Base-by-base conservation (phyloP, 2,329 filamentous ascomycete species). In the Aspergillus pseudonomiae region DNA sequence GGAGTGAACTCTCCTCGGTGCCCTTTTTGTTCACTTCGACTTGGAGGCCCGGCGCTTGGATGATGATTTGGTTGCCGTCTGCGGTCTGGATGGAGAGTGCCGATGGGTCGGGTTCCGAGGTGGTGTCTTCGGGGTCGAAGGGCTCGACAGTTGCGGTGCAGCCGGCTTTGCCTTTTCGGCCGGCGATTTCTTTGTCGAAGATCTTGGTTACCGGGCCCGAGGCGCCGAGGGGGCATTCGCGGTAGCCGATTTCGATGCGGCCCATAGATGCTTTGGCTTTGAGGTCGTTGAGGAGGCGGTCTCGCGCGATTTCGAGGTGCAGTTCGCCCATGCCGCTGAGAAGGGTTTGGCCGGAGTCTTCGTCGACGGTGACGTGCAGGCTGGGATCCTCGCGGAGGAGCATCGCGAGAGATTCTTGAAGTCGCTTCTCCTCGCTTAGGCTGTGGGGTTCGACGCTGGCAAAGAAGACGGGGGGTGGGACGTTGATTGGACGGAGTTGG, bases 311-410 rank as follows among this genome's bases (percentile, higher is more conserved):
- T 71, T 99, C 95, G 0, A 99, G 84, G 77, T 99, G 95, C 32
- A 99, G 85, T 72, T 96, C 93, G 9, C 95, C 95, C 95, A 99
- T 98, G 4, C 95, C 95, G 59, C 94, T 94, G 0, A 99, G 84
- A 36, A 96, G 90, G 54, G 95, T 97, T 73, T 97, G 93, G 2
- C 95, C 95, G 1, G 92, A 94, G 75, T 97, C 95, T 65, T 94
- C 88, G 71, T 98, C 92, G 34, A 92, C 84, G 41, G 85, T 91
- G 74, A 96, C 91, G 62, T 95, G 88, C 26, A 99, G 82, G 76
- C 93, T 97, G 0, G 95, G 95, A 71, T 99, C 95, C 80, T 99
- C 95, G 69, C 95, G 85, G 0, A 96, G 86, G 6, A 97, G 85
- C 56, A 95, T 87, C 6, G 88, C 86, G 6, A 99, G 82, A 0